Evolutionary conservation across 2,329 filamentous ascomycete species (phyloP), one percentile per base, ranked within the genome.

Genomic region (Neonectria sp.): DNA sequence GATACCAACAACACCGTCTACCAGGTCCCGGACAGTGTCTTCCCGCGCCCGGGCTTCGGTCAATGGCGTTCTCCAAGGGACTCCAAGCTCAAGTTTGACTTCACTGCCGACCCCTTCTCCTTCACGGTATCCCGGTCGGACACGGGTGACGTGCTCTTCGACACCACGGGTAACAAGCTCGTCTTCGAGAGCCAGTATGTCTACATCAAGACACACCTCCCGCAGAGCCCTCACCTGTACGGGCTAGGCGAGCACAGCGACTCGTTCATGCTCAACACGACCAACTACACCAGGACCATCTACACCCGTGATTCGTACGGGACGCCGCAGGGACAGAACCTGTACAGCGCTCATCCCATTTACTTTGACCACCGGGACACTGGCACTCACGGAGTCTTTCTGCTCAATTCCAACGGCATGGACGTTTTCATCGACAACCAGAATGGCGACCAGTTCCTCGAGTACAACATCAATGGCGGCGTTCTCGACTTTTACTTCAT

Each of bases 151-250:
- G 83, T 89, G 2, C 80, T 95, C 3, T 95, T 95, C 49, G 91
- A 95, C 73, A 93, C 92, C 0, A 89, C 89, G 1, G 90, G 86
- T 1, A 87, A 88, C 4, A 83, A 85, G 9, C 82, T 96, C 12
- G 84, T 96, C 49, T 96, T 95, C 73, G 91, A 96, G 80, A 89
- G 89, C 12, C 93, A 96, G 79, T 96, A 94, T 74, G 80, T 96
- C 27, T 89, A 91, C 24, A 84, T 95, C 65, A 87, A 92, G 49
- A 95, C 93, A 2, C 88, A 85, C 67, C 84, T 96, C 12, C 93
- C 93, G 0, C 79, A 88, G 1, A 83, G 90, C 60, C 92, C 93
- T 0, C 89, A 92, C 73, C 82, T 96, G 6, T 96, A 96, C 76
- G 93, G 94, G 0, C 85, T 95, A 2, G 93, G 93, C 40, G 93